Evolutionary conservation across 768 basidiomycete species (phyloP).

Genomic region (Boletus rufocinnamomeus): DNA sequence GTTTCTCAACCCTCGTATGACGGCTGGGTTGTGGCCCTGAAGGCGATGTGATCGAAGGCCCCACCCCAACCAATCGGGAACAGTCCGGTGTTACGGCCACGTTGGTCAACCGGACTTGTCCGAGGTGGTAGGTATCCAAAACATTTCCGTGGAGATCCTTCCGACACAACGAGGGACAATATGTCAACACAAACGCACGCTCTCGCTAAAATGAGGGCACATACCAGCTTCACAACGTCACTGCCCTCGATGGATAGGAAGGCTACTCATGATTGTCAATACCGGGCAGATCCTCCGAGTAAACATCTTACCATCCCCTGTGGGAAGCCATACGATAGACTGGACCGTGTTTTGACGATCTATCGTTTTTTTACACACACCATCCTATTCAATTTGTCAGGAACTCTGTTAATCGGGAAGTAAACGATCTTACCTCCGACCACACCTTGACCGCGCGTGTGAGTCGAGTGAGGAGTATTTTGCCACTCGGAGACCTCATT

Average conservation of each 20-base stretch:
- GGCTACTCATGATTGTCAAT: slow-evolving; percentile 34
- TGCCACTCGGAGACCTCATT: slow-evolving; percentile 50
- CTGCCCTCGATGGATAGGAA: slow-evolving; percentile 55
- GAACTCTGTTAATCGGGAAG: slow-evolving; percentile 1
- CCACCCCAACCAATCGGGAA: slow-evolving; percentile 50
- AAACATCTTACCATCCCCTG: slow-evolving; percentile 42
- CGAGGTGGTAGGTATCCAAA: slow-evolving; percentile 44
- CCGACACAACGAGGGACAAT: neutral
- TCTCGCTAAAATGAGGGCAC: slow-evolving; percentile 14
- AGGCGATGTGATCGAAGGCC: slow-evolving; percentile 44
- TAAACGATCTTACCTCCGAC: slow-evolving; percentile 42
- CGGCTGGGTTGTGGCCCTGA: slow-evolving; percentile 48
- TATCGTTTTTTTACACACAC: slow-evolving; percentile 53
- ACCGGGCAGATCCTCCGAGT: slow-evolving; percentile 7
- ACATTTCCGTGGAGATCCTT: slow-evolving; percentile 51
- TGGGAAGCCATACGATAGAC: slow-evolving; percentile 55
- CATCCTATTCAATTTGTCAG: slow-evolving; percentile 38
- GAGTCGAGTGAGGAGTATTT: slow-evolving; percentile 47
- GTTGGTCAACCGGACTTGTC: slow-evolving; percentile 49
- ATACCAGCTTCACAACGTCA: slow-evolving; percentile 48
- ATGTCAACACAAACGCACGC: slow-evolving; percentile 18
- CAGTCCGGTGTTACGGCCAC: slow-evolving; percentile 51
- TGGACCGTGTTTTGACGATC: slow-evolving; percentile 47
- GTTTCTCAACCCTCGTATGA: slow-evolving; percentile 53
- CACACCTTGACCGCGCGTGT: slow-evolving; percentile 53